Conservation (phyloP, 495 filamentous ascomycete genomes). For the Penicillium canescens region DNA sequence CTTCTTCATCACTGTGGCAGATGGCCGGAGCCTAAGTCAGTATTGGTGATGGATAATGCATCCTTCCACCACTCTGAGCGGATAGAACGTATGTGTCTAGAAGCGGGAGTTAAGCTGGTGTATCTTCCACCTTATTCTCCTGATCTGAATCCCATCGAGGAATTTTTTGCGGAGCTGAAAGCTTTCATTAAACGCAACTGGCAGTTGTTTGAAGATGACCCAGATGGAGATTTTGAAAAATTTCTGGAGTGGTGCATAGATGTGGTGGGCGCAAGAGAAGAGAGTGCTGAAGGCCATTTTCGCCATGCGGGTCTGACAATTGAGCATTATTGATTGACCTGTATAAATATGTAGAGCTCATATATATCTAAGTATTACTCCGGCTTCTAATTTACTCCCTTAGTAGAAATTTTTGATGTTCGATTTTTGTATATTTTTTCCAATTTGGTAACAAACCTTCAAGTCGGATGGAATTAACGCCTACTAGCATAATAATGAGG, state of each 20-base stretch:
- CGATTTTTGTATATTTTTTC: too few species aligned
- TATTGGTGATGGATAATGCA: too few species aligned
- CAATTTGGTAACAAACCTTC: too few species aligned
- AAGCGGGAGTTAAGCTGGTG: too few species aligned
- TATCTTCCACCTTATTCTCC: constrained; percentile 2
- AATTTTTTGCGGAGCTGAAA: constrained; percentile 15
- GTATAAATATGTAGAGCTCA: too few species aligned
- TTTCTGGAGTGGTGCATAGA: not conserved
- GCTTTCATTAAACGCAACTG: constrained; percentile 9
- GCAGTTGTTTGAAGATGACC: not conserved
- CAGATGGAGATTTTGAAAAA: not conserved
- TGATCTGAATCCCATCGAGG: constrained; percentile 6
- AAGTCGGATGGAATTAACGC: too few species aligned
- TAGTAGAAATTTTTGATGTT: too few species aligned
- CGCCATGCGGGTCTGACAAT: not conserved
- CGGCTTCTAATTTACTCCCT: too few species aligned
- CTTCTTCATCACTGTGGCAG: constrained; percentile 30
- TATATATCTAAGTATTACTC: too few species aligned
- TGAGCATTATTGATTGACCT: too few species aligned
- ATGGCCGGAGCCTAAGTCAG: constrained; percentile 38
- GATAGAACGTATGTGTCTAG: not conserved
- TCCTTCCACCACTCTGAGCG: not conserved
- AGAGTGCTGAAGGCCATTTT: constrained; percentile 1
- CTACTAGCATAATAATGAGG: too few species aligned
- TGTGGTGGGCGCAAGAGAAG: not conserved